phyloP scores from a whole-genome alignment of 2,329 filamentous ascomycete genomes.

The Ophiocordyceps robertsii region DNA sequence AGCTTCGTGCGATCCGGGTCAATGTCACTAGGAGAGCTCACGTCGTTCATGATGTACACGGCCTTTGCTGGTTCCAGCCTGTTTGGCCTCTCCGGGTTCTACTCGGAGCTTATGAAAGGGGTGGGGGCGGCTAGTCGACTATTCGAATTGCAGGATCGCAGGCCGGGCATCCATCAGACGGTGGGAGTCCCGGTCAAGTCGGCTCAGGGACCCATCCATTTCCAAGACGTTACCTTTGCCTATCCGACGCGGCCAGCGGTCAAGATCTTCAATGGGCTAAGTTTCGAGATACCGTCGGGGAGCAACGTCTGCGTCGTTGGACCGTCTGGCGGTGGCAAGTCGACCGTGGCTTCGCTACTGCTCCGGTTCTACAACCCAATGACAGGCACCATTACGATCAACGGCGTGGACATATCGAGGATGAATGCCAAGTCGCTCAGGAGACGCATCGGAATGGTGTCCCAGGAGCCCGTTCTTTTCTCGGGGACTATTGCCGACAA shows the following conservation, averaged over 20 bases:
- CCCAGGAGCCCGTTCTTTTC: constrained; percentile 89
- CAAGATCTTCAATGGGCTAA: constrained; percentile 74
- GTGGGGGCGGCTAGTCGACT: constrained; percentile 91
- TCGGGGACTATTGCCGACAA: constrained; percentile 77
- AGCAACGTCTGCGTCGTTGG: constrained; percentile 95
- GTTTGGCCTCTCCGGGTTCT: constrained; percentile 90
- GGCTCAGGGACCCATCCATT: constrained; percentile 78
- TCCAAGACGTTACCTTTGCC: constrained; percentile 73
- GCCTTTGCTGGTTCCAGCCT: constrained; percentile 75
- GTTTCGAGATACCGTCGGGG: constrained; percentile 84
- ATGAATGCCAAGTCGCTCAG: constrained; percentile 93
- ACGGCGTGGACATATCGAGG: constrained; percentile 65
- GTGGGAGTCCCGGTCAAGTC: constrained; percentile 66
- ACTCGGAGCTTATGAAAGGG: constrained; percentile 97
- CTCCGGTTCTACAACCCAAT: constrained; percentile 84
- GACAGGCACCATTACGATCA: constrained; percentile 64
- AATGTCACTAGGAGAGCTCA: constrained; percentile 83
- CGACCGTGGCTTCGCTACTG: constrained; percentile 82
- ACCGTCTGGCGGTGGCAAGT: constrained; percentile 91
- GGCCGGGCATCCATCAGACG: constrained; percentile 77
- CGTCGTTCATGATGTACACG: constrained; percentile 97
- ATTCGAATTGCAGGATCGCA: constrained; percentile 88
- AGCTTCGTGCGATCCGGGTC: constrained; percentile 76
- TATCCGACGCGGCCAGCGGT: constrained; percentile 93
- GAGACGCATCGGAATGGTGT: constrained; percentile 85